Evolutionary conservation across 164 flowering plant species (phyloP), one percentile per base, ranked within the genome.

Genomic region (Euptelea pleiosperma): DNA sequence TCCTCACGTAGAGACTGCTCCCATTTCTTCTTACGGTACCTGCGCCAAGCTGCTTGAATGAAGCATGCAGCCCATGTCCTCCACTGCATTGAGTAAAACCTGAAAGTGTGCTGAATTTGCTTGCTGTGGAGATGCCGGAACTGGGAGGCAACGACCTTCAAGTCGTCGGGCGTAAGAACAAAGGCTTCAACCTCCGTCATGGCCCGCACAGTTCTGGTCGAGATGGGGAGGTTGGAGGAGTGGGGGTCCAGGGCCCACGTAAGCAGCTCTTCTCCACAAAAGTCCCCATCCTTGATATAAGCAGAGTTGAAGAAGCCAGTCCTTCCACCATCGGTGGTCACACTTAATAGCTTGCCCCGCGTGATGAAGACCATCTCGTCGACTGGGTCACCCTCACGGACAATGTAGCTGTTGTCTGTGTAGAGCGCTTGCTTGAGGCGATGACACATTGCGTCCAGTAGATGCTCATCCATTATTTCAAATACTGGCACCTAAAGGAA

Each of bases 51-150:
- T 14, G 90, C 96, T 60, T 91, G 98, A 43, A 91, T 77, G 52
- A 86, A 91, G 58, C 92, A 86, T 8, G 98, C 96, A 3, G 96
- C 96, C 96, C 94, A 91, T 0, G 98, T 86, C 70, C 96, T 83
- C 98, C 97, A 90, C 29, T 90, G 97, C 68, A 75, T 89, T 0
- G 98, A 93, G 73, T 87, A 86, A 45, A 83, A 75, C 66, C 98
- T 76, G 67, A 92, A 89, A 14, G 94, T 80, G 69, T 89, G 97
- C 11, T 85, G 82, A 49, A 92, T 81, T 68, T 89, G 91, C 79
- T 87, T 92, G 63, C 97, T 87, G 68, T 92, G 91, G 29, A 92
- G 90, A 19, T 94, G 52, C 47, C 97, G 63, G 73, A 86, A 92
- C 33, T 92, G 98, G 3, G 91, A 81, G 36, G 96, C 93, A 0